phyloP scores from a whole-genome alignment of 208 protist genomes.

The Naegleria lovaniensis region DNA sequence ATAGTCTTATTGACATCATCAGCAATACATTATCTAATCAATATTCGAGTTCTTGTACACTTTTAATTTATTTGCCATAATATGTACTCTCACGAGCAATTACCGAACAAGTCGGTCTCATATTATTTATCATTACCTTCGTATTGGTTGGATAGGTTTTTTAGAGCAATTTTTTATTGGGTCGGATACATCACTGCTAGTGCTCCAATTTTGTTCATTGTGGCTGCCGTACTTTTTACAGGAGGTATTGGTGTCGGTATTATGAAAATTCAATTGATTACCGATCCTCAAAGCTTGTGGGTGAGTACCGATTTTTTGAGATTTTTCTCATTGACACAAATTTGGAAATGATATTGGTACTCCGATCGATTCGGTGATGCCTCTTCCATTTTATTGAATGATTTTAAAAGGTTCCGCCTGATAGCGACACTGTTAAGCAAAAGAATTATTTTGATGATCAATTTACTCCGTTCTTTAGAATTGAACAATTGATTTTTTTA shows the following conservation, averaged over 20 bases:
- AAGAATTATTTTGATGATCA: constrained; percentile 41
- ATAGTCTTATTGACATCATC: too few species aligned
- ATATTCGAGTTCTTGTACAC: too few species aligned
- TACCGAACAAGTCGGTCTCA: background rate
- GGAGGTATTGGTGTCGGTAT: constrained; percentile 7
- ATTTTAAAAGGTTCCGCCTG: background rate
- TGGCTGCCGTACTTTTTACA: background rate
- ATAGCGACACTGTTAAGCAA: constrained; percentile 20
- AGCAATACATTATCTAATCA: too few species aligned
- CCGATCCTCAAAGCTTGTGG: constrained; percentile 26
- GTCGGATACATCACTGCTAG: background rate
- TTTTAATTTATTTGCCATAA: background rate
- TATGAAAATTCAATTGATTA: background rate
- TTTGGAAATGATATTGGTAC: background rate
- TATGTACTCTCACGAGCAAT: background rate
- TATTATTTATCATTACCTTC: background rate
- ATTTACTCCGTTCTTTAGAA: constrained; percentile 38
- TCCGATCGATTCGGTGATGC: too few species aligned
- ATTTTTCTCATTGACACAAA: background rate
- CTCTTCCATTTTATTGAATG: background rate
- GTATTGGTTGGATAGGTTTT: background rate
- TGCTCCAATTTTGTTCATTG: background rate
- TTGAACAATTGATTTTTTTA: constrained; percentile 37
- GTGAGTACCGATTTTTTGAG: background rate
- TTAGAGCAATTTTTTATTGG: background rate